Evolutionary conservation across 2,329 filamentous ascomycete genomes (phyloP).

Genomic region (Fusarium chaquense): DNA sequence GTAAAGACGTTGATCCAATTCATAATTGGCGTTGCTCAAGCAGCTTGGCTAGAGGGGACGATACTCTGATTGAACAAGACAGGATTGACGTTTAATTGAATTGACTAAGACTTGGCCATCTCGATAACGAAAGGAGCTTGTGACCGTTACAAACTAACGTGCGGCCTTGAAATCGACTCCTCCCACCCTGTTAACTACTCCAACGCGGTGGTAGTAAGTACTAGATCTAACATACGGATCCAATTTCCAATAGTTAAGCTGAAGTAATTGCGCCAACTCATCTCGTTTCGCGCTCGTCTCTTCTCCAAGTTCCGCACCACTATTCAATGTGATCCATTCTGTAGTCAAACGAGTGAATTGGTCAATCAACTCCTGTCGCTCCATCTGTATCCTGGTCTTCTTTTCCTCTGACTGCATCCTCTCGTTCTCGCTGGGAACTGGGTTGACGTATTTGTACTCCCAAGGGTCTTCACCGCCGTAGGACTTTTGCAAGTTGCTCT

Average conservation of each 20-base stretch:
- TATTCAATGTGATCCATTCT: constrained; percentile 25
- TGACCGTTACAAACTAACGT: constrained; percentile 9
- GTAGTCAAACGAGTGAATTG: constrained; percentile 62
- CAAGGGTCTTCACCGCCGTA: constrained; percentile 76
- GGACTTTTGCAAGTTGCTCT: constrained; percentile 67
- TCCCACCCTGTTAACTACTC: constrained; percentile 30
- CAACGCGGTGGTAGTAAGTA: constrained; percentile 42
- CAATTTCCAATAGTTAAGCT: constrained; percentile 75
- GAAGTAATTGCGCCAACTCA: constrained; percentile 62
- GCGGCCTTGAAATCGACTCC: constrained; percentile 41
- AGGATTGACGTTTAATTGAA: background rate
- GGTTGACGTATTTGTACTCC: constrained; percentile 74
- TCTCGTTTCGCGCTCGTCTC: constrained; percentile 54
- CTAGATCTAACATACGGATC: constrained; percentile 74
- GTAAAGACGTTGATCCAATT: background rate
- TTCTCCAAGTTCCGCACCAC: background rate
- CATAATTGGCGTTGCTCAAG: background rate
- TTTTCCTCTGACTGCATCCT: constrained; percentile 50
- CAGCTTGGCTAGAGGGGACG: background rate
- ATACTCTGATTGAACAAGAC: background rate
- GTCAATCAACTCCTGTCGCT: constrained; percentile 64
- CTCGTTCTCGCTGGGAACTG: constrained; percentile 69
- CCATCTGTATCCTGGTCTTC: constrained; percentile 61
- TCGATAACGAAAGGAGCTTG: background rate
- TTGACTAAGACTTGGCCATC: background rate